A percentile compares a stretch with the other conserved stretches of the same genome.
phyloP scores from a whole-genome alignment of 768 basidiomycete genomes.

The Mycena olivaceomarginata region DNA sequence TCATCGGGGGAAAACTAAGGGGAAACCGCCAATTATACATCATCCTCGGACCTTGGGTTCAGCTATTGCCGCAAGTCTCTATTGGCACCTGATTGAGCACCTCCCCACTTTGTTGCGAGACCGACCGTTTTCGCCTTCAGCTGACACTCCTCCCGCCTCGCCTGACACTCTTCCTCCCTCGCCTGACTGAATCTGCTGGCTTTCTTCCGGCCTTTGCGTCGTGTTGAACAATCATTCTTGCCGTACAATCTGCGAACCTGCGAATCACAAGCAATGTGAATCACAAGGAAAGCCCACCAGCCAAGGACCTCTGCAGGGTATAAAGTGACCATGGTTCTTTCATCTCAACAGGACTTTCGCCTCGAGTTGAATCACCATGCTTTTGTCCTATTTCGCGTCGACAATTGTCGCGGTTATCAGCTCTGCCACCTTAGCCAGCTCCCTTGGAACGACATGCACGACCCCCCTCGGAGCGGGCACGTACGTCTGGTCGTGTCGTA shows the following conservation, averaged over 20 bases:
- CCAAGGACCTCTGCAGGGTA: neutral
- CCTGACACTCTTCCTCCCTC: neutral
- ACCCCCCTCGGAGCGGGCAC: conserved; percentile 70
- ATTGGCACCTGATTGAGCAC: conserved; percentile 8
- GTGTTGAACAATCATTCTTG: neutral
- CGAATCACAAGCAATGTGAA: neutral
- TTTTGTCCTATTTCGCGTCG: conserved; percentile 27
- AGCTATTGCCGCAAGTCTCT: neutral
- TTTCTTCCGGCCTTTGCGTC: neutral
- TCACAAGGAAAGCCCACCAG: neutral
- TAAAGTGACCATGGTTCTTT: conserved; percentile 9
- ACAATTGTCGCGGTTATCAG: conserved; percentile 21
- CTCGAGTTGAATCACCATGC: conserved; percentile 24
- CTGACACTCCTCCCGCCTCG: conserved; percentile 1
- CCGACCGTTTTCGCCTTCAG: neutral
- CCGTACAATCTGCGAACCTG: neutral
- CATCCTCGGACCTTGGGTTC: neutral
- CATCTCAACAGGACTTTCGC: neutral
- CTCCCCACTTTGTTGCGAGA: neutral
- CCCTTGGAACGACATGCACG: conserved; percentile 59
- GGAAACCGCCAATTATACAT: neutral
- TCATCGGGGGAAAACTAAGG: conserved; percentile 3
- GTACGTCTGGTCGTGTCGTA: conserved; percentile 21
- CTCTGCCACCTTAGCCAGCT: conserved; percentile 30
- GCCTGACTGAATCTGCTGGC: conserved; percentile 4